Evolutionary conservation across 441 rosid genomes (phyloP).

Genomic region (Dalechampia spathulata): DNA sequence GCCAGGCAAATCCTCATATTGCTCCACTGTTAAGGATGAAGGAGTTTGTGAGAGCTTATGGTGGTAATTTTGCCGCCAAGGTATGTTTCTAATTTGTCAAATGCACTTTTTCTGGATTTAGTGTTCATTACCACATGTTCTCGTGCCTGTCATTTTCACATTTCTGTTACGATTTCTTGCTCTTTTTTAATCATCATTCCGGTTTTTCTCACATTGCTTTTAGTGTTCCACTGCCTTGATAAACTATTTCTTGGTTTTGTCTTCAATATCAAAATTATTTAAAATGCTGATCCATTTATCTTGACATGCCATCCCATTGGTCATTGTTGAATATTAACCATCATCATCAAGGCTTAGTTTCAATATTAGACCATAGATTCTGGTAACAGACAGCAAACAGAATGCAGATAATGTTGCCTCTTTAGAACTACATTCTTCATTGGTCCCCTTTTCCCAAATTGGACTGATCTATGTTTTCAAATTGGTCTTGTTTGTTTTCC

Average conservation of each 20-base stretch:
- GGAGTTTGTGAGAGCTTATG: conserved; percentile 71
- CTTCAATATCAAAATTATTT: neutral
- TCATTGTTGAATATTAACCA: neutral
- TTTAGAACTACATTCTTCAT: neutral
- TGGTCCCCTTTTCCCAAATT: no score
- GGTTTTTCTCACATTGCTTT: no score
- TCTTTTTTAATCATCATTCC: no score
- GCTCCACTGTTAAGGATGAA: conserved; percentile 75
- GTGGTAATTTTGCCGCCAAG: conserved; percentile 98
- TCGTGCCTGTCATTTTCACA: no score
- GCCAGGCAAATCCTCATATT: conserved; percentile 97
- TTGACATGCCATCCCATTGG: neutral
- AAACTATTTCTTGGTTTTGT: neutral
- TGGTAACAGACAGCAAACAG: no score
- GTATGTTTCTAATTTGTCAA: conserved; percentile 27
- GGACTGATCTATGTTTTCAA: no score
- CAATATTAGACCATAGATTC: no score
- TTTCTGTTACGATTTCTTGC: no score
- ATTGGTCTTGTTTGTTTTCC: no score
- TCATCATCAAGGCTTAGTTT: no score
- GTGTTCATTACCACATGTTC: no score
- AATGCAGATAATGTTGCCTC: no score
- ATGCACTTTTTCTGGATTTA: neutral
- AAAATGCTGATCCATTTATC: neutral
- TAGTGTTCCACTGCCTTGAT: neutral